Conservation (phyloP, 495 filamentous ascomycete species). For the Platismatia glauca region DNA sequence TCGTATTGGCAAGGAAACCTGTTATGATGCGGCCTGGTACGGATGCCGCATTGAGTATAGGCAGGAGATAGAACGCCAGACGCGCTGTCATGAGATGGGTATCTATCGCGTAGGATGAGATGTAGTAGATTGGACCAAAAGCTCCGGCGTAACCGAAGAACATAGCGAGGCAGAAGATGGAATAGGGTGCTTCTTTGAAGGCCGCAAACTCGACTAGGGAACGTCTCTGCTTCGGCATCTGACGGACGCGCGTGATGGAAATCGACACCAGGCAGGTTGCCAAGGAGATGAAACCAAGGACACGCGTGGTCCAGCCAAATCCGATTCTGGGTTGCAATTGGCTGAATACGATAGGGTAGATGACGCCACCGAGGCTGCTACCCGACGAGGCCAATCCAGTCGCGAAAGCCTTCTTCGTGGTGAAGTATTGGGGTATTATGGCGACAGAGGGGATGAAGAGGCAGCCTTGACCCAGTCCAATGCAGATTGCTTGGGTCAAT, state of each 20-base stretch:
- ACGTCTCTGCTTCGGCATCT: conserved; percentile 32
- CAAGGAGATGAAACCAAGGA: not conserved
- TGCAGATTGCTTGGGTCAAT: not conserved
- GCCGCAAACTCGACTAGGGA: conserved; percentile 38
- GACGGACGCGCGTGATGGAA: not conserved
- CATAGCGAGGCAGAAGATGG: conserved; percentile 34
- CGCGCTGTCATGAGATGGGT: conserved; percentile 34
- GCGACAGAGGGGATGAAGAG: not conserved
- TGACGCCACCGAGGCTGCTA: not conserved
- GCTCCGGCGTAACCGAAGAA: conserved; percentile 56
- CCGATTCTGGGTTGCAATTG: not conserved
- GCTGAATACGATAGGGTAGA: not conserved
- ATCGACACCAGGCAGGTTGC: not conserved
- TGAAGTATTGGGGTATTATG: not conserved
- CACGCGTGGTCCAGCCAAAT: not conserved
- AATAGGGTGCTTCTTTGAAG: conserved; percentile 36
- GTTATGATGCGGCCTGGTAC: not conserved
- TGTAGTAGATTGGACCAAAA: conserved; percentile 63
- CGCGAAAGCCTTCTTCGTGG: not conserved
- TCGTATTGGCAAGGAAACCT: not conserved
- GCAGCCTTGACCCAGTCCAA: not conserved
- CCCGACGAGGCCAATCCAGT: not conserved
- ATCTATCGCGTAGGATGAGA: conserved; percentile 50
- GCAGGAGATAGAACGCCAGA: not conserved
- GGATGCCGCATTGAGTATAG: not conserved